Base-by-base conservation (phyloP, 768 basidiomycete genomes). In the Daedaleopsis nitida region DNA sequence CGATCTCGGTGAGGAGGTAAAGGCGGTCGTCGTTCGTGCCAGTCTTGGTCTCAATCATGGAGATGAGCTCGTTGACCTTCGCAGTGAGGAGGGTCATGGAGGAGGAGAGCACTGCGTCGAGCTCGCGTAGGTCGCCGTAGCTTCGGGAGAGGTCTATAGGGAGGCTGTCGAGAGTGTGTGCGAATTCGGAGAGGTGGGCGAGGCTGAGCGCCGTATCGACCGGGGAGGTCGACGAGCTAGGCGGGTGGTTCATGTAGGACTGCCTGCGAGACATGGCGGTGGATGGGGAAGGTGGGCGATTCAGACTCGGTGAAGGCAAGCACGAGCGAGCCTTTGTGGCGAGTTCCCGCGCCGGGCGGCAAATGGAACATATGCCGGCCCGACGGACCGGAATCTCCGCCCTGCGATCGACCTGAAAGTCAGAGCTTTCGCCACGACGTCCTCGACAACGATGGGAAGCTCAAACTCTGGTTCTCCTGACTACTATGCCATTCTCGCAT, bases 71-170 rank as follows among this genome's bases (percentile, higher is more conserved):
- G 59, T 84, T 81, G 65, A 98, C 88, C 75, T 94, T 94, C 48
- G 81, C 67, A 59, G 91, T 94, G 71, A 99, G 89, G 66, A 84
- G 80, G 65, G 86, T 73, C 75, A 96, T 90, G 63, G 93, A 93
- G 47, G 91, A 81, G 66, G 94, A 95, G 67, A 99, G 85, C 60
- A 99, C 97, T 59, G 96, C 97, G 75, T 98, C 97, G 76, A 99
- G 91, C 77, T 99, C 97, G 65, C 95, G 92, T 56, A 99, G 86
- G 81, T 99, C 97, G 12, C 91, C 92, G 74, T 97, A 92, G 75
- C 87, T 89, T 74, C 93, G 88, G 13, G 96, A 96, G 75, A 99
- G 87, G 76, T 97, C 94, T 64, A 91, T 83, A 60, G 96, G 96
- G 58, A 98, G 85, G 21, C 94, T 84, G 78, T 97, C 96, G 74